Conservation (phyloP, 2,329 filamentous ascomycete genomes). For the Truncatella angustata region DNA sequence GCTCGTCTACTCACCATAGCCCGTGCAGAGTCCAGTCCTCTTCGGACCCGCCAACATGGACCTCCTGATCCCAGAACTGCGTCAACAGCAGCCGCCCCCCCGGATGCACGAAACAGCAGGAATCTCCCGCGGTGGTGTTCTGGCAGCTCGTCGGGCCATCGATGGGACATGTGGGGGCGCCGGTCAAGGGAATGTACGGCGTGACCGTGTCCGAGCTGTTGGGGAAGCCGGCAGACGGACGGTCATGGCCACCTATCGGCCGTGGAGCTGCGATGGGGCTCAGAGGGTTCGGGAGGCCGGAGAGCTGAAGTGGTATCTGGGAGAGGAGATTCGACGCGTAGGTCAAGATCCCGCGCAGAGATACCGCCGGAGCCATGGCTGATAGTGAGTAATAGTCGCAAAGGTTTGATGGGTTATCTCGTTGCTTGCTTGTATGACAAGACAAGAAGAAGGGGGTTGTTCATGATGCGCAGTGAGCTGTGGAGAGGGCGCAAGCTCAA, state of each 20-base stretch:
- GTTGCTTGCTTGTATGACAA: not conserved
- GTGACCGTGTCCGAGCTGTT: slow-evolving; percentile 17
- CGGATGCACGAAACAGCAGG: slow-evolving; percentile 42
- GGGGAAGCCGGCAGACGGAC: slow-evolving; percentile 7
- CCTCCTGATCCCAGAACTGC: slow-evolving; percentile 42
- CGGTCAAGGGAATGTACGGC: slow-evolving; percentile 34
- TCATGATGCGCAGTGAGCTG: not conserved
- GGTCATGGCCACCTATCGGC: slow-evolving; percentile 8
- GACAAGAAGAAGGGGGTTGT: not conserved
- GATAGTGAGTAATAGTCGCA: no score
- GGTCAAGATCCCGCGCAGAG: slow-evolving; percentile 29
- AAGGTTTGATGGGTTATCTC: no score
- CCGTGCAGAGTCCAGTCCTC: slow-evolving; percentile 44
- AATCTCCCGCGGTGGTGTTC: slow-evolving; percentile 34
- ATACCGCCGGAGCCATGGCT: slow-evolving; percentile 24
- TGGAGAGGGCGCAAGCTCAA: no score
- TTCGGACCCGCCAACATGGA: slow-evolving; percentile 38
- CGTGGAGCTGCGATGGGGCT: slow-evolving; percentile 16
- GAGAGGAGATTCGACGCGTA: slow-evolving; percentile 33
- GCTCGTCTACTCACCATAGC: slow-evolving; percentile 33
- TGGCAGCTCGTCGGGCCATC: slow-evolving; percentile 40
- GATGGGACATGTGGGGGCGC: slow-evolving; percentile 37
- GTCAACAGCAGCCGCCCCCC: slow-evolving; percentile 40
- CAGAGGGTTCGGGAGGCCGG: slow-evolving; percentile 22
- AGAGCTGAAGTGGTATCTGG: slow-evolving; percentile 26